Evolutionary conservation across 306 rosid genomes (phyloP), one percentile per base, ranked within the genome.

Genomic region (Trifolium dubium): DNA sequence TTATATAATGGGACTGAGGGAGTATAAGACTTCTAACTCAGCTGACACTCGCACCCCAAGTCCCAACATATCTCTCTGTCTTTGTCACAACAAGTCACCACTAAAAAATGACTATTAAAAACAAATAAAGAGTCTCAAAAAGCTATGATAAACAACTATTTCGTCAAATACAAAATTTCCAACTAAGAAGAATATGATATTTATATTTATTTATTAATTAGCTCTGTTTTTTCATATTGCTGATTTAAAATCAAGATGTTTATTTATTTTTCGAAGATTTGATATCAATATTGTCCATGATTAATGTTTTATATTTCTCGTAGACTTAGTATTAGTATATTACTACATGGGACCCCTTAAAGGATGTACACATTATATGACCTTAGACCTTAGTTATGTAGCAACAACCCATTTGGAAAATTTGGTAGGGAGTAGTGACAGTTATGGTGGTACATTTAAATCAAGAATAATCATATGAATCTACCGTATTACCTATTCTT

Each of bases 401-500:
- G 29, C 83, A 74, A 60, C 72, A 50, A 80, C 67, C 82, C 72
- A 49, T 44, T 31, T 6, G 46, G 2, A 69, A 80, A 62, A 14
- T 23, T 68, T 69, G 73, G 49, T 55, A 23, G 61, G 17, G 76
- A 67, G 34, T 51, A 5, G 34, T 51, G 68, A 68, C 18, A 74
- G 64, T 60, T 43, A 69, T 80, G 69, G 35, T 3, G 14, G 4
- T 3, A 10, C 68, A 55, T 61, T 75, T 18, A 80, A 69, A 28
- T 43, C 11, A 28, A 66, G 51, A 79, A 71, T 83, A 64, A 58
- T 68, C 14, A 11, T 55, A 40, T 50, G 73, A 66, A 66, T 79
- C 81, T 75, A 83, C 72, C 75, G 4, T 79, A 71, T 50, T 83
- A 62, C n/a, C 66, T 41, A 60, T 58, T 75, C 34, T 41, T 75